phyloP scores from a whole-genome alignment of 2,329 filamentous ascomycete species.

The Phialocephala subalpina region DNA sequence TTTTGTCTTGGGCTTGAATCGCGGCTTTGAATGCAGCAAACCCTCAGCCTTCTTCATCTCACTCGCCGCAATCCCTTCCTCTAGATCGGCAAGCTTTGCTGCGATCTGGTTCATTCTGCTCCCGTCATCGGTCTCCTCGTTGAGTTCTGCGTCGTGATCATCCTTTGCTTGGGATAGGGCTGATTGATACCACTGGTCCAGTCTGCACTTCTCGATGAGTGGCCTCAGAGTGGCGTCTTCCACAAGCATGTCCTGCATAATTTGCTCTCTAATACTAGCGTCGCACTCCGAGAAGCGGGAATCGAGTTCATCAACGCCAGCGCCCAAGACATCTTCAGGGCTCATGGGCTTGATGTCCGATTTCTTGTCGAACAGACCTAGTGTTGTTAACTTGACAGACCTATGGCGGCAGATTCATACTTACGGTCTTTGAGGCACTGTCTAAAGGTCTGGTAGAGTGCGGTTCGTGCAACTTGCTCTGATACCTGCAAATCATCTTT shows the following conservation, averaged over 20 bases:
- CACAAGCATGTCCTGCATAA: slow-evolving; percentile 74
- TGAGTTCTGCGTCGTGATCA: slow-evolving; percentile 46
- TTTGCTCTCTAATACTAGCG: slow-evolving; percentile 69
- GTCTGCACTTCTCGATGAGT: slow-evolving; percentile 71
- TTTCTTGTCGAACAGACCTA: slow-evolving; percentile 50
- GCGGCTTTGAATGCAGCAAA: slow-evolving; percentile 36
- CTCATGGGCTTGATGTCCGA: slow-evolving; percentile 54
- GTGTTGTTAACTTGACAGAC: slow-evolving; percentile 31
- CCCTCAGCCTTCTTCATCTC: slow-evolving; percentile 39
- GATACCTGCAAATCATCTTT: slow-evolving; percentile 76
- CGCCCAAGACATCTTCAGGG: slow-evolving; percentile 64
- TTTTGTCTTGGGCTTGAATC: slow-evolving; percentile 32
- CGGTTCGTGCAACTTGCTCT: slow-evolving; percentile 68
- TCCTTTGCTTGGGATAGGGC: slow-evolving; percentile 48
- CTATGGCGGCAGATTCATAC: slow-evolving; percentile 40
- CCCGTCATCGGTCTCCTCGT: slow-evolving; percentile 38
- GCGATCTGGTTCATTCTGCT: slow-evolving; percentile 33
- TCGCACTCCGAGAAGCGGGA: slow-evolving; percentile 67
- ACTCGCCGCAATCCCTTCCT: slow-evolving; percentile 39
- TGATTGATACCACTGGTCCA: slow-evolving; percentile 72
- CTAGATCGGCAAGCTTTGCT: slow-evolving; percentile 36
- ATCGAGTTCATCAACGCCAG: slow-evolving; percentile 68
- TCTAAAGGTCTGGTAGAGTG: slow-evolving; percentile 72
- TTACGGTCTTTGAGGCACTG: slow-evolving; percentile 72
- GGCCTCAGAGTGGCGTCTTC: slow-evolving; percentile 74